Conservation (phyloP, 129 eudicot species). For the Mikania micrantha region DNA sequence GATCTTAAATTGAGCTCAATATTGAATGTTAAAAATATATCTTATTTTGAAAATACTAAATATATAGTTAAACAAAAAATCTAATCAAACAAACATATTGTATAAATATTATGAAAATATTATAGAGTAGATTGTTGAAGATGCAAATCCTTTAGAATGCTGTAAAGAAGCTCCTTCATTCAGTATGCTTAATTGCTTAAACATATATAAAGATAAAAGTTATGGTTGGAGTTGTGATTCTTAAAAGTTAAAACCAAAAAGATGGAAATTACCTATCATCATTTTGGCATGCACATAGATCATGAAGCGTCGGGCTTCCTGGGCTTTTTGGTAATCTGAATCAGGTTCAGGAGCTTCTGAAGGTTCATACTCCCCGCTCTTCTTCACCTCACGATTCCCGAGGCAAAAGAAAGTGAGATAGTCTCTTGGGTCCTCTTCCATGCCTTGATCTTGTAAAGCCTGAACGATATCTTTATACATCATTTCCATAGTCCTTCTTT, state of each 20-base stretch:
- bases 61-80: background rate
- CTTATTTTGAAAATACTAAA: no score
- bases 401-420: slow-evolving; percentile 81
- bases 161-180: background rate
- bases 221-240: background rate
- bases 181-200: background rate
- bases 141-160: no score
- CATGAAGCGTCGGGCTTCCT: slow-evolving; percentile 72
- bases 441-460: slow-evolving; percentile 49
- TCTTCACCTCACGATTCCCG: slow-evolving; percentile 75
- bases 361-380: slow-evolving; percentile 73
- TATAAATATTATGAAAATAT: background rate
- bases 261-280: slow-evolving; percentile 59
- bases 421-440: slow-evolving; percentile 63
- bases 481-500: slow-evolving; percentile 84
- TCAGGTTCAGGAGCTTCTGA: slow-evolving; percentile 55
- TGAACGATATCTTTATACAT: slow-evolving; percentile 64
- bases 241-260: background rate
- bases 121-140: background rate
- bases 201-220: background rate
- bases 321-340: slow-evolving; percentile 56
- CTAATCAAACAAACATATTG: background rate
- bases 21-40: no score
- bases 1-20: no score
- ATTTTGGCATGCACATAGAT: slow-evolving; percentile 81